A percentile compares a stretch with the other conserved stretches of the same genome.
These are phyloP conservation scores for Haplosporangium sp. DNA, from an alignment of 371 early-diverging fungal species.

Conservation along the genomic window DNA sequence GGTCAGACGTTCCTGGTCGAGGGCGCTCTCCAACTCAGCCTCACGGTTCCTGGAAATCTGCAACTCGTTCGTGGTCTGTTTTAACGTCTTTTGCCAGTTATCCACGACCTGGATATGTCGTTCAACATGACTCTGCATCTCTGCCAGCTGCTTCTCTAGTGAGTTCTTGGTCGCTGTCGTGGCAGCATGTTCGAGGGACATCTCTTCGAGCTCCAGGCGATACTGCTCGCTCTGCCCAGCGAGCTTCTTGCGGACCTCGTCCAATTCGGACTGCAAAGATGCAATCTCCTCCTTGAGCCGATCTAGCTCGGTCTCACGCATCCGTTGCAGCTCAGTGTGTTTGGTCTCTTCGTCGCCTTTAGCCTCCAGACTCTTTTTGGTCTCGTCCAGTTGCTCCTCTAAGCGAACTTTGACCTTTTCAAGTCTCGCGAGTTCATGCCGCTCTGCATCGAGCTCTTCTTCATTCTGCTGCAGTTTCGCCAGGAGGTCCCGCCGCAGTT, in stretches of 20 bases:
- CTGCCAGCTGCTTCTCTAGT: conserved; percentile 65
- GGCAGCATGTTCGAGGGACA: conserved; percentile 54
- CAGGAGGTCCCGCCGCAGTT: conserved; percentile 68
- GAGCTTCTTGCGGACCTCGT: conserved; percentile 69
- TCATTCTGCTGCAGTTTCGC: conserved; percentile 70
- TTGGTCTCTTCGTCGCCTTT: conserved; percentile 81
- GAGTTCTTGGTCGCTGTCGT: conserved; percentile 55
- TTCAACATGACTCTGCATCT: conserved; percentile 64
- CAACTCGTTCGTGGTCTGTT: conserved; percentile 66
- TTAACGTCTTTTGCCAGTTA: conserved; percentile 63
- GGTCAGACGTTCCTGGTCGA: conserved; percentile 59
- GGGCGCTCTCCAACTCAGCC: conserved; percentile 60
- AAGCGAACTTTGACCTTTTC: conserved; percentile 64
- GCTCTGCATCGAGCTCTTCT: conserved; percentile 72
- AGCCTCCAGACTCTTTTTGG: conserved; percentile 73
- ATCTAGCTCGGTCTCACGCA: conserved; percentile 82
- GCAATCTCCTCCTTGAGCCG: conserved; percentile 72
- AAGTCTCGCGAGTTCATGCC: conserved; percentile 68
- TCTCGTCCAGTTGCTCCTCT: conserved; percentile 71
- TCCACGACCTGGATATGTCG: conserved; percentile 45
- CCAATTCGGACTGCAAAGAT: conserved; percentile 67
- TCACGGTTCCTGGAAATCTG: conserved; percentile 53
- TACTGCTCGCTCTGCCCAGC: conserved; percentile 69
- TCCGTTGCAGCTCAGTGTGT: conserved; percentile 73
- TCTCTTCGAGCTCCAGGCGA: conserved; percentile 70